Evolutionary conservation across 495 filamentous ascomycete genomes (phyloP), one percentile per base, ranked within the genome.

Genomic region (Geopyxis carbonaria): DNA sequence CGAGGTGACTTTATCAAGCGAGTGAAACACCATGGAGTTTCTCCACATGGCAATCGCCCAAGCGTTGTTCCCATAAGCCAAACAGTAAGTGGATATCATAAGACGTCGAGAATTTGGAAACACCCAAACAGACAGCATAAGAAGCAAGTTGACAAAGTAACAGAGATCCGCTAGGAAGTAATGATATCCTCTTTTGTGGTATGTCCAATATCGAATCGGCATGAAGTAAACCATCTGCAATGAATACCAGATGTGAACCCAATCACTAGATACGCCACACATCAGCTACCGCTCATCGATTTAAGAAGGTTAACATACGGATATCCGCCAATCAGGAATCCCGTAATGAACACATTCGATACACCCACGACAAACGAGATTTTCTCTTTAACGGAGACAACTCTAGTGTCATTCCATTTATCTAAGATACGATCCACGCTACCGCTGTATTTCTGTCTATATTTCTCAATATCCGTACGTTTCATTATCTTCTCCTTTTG

Each of bases 21-120:
- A 86, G 61, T 97, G 89, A 62, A 97, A 95, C 25, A 97, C 89
- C 60, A 97, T 69, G 15, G 84, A 92, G 57, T 97, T 97, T 25
- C 38, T 75, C 89, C 89, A 97, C 87, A 97, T 94, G 45, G 89
- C 91, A 58, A 97, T 95, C 13, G 89, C 89, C 34, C 91, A 75
- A 33, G 89, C 89, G 56, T 97, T 97, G 60, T 97, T 97, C 39
- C 89, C 89, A 43, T 78, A 86, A 13, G 84, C 80, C 38, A 97
- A 65, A 49, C 89, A 95, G 58, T 80, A 95, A 9, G 84, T 80
- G 46, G 82, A 77, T 46, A 93, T 92, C 57, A 97, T 86, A 11
- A 97, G 66, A 34, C 89, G 75, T 55, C 91, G 92, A 13, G 85
- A 94, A 21, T 70, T 62, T 0, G 89, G 91, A 52, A 93, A 93